These are phyloP conservation scores for Hypoxylon sp. DNA, from an alignment of 2,329 filamentous ascomycete species.

Conservation along the genomic window DNA sequence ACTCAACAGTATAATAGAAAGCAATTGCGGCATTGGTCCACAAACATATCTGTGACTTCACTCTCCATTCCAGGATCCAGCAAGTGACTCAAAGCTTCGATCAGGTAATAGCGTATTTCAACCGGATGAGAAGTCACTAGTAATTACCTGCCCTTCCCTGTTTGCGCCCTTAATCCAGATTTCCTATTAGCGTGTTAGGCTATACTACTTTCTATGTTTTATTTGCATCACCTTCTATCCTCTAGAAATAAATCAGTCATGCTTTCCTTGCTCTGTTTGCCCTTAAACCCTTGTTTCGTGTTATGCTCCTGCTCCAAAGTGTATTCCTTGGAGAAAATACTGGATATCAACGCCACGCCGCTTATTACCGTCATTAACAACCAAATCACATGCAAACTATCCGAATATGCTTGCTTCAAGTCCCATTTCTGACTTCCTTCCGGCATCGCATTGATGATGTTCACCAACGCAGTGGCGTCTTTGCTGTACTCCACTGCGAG, in stretches of 20 bases:
- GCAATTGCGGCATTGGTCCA: slow-evolving; percentile 13
- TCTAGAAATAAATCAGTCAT: slow-evolving; percentile 15
- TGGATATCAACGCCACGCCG: slow-evolving; percentile 14
- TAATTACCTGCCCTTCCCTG: neutral
- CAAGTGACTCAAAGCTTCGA: neutral
- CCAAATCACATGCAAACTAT: slow-evolving; percentile 25
- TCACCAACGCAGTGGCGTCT: slow-evolving; percentile 22
- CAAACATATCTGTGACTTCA: slow-evolving; percentile 3
- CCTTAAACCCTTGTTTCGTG: slow-evolving; percentile 17
- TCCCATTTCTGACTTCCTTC: slow-evolving; percentile 18
- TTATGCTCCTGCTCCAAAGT: slow-evolving; percentile 25
- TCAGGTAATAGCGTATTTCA: neutral
- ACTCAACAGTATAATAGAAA: slow-evolving; percentile 9
- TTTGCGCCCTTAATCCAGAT: neutral
- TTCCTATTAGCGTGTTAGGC: neutral
- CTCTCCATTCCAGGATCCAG: neutral
- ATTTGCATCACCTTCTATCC: neutral
- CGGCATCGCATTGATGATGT: slow-evolving; percentile 15
- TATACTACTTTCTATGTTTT: neutral
- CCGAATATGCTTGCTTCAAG: slow-evolving; percentile 26
- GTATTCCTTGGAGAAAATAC: slow-evolving; percentile 19
- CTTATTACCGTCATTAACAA: slow-evolving; percentile 21
- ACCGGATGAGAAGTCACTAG: neutral
- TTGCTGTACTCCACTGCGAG: slow-evolving; percentile 17
- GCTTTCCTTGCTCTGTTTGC: slow-evolving; percentile 15